Evolutionary conservation across 1,284 basidiomycete species (phyloP).

Genomic region (Inonotus hispidus): DNA sequence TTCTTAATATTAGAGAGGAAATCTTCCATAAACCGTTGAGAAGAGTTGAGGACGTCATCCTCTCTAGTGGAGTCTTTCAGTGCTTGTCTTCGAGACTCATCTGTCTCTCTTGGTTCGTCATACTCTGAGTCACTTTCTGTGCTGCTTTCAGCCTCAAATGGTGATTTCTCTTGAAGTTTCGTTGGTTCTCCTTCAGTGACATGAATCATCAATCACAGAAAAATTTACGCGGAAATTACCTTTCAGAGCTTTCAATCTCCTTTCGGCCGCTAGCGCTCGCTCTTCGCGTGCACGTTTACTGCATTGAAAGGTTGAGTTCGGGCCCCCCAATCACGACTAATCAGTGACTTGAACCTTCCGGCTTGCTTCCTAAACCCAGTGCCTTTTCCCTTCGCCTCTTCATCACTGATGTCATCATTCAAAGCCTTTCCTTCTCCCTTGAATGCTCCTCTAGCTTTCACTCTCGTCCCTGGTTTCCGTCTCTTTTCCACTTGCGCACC

Average conservation of each 20-base stretch:
- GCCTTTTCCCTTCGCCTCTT: conserved; percentile 38
- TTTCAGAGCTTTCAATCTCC: conserved; percentile 44
- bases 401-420: conserved; percentile 38
- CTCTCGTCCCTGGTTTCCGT: conserved; percentile 63
- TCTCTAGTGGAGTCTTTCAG: conserved; percentile 14
- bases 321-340: neutral
- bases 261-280: conserved; percentile 65
- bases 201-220: conserved; percentile 8
- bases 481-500: conserved; percentile 57
- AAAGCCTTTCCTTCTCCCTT: conserved; percentile 49
- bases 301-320: neutral
- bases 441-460: conserved; percentile 57
- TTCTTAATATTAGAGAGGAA: conserved; percentile 22
- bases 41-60: conserved; percentile 5
- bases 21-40: conserved; percentile 17
- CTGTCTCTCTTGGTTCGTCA: conserved; percentile 13
- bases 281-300: conserved; percentile 75
- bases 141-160: conserved; percentile 19
- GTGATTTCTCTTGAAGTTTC: conserved; percentile 23
- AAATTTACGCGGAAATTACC: conserved; percentile 12
- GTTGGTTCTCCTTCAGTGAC: conserved; percentile 18
- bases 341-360: conserved; percentile 41
- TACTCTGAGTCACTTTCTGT: conserved; percentile 13
- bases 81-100: conserved; percentile 16
- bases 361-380: conserved; percentile 66